Evolutionary conservation across 345 rosid species (phyloP).

Genomic region (Arabis alpina): DNA sequence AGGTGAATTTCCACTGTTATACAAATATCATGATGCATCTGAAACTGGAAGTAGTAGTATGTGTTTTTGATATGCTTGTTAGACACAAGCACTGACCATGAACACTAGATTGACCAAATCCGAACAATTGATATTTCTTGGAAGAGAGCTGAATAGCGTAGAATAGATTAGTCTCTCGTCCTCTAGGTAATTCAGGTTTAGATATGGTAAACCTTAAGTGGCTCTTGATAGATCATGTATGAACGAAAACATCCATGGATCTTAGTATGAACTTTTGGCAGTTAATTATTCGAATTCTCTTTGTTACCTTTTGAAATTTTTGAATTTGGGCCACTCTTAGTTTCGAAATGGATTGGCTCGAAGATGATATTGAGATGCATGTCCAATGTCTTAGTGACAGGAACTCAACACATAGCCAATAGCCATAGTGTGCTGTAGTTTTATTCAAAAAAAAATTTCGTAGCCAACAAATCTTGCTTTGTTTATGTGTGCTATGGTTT

Average conservation of each 20-base stretch:
- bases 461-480: not conserved
- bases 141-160: not conserved
- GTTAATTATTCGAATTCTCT: not conserved
- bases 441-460: not conserved
- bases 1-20: not conserved
- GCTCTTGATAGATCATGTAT: not conserved
- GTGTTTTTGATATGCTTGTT: constrained; percentile 11
- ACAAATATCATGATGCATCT: constrained; percentile 16
- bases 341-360: not conserved
- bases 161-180: not conserved
- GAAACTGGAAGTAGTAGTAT: constrained; percentile 17
- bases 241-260: not conserved
- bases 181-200: not conserved
- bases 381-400: not conserved
- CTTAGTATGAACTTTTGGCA: not conserved
- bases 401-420: constrained; percentile 2
- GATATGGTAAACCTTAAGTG: not conserved
- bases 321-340: not conserved
- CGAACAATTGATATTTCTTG: not conserved
- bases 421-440: not conserved
- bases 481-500: too few species aligned
- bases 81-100: not conserved
- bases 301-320: not conserved
- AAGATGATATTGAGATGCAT: not conserved
- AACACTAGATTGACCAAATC: not conserved